Conservation (phyloP, 495 filamentous ascomycete genomes). For the Aspergillus olivimuriae region DNA sequence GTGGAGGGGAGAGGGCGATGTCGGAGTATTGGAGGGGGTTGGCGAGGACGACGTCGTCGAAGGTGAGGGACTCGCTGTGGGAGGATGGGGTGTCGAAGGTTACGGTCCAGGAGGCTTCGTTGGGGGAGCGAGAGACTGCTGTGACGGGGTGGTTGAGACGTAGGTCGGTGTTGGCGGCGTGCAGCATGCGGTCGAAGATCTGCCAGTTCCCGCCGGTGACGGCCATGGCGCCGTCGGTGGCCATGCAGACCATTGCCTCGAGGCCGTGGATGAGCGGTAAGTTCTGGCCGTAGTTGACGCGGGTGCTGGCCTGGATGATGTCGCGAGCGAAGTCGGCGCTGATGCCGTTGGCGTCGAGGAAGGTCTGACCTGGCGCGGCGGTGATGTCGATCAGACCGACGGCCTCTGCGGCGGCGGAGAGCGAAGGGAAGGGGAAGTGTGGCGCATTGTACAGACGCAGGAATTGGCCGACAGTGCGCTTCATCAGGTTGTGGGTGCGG, state of each 20-base stretch:
- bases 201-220: slow-evolving; percentile 90
- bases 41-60: slow-evolving; percentile 77
- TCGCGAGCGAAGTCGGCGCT: slow-evolving; percentile 64
- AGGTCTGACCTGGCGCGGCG: slow-evolving; percentile 62
- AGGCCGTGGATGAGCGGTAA: slow-evolving; percentile 78
- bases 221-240: slow-evolving; percentile 73
- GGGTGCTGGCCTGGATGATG: slow-evolving; percentile 84
- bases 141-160: slow-evolving; percentile 66
- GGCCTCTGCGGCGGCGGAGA: slow-evolving; percentile 58
- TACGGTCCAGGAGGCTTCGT: slow-evolving; percentile 49
- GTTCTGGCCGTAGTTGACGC: slow-evolving; percentile 96
- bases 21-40: slow-evolving; percentile 68
- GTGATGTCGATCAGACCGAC: slow-evolving; percentile 61
- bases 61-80: slow-evolving; percentile 34
- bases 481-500: slow-evolving; percentile 65
- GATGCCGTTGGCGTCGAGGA: slow-evolving; percentile 63
- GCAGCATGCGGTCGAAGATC: slow-evolving; percentile 80
- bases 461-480: slow-evolving; percentile 64
- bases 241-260: slow-evolving; percentile 91
- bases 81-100: slow-evolving; percentile 17
- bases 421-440: slow-evolving; percentile 73
- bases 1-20: slow-evolving; percentile 49
- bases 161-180: slow-evolving; percentile 52
- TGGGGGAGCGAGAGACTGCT: slow-evolving; percentile 42
- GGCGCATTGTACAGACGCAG: slow-evolving; percentile 75